Conservation (phyloP, 345 rosid genomes). For the Lepidium africanum region DNA sequence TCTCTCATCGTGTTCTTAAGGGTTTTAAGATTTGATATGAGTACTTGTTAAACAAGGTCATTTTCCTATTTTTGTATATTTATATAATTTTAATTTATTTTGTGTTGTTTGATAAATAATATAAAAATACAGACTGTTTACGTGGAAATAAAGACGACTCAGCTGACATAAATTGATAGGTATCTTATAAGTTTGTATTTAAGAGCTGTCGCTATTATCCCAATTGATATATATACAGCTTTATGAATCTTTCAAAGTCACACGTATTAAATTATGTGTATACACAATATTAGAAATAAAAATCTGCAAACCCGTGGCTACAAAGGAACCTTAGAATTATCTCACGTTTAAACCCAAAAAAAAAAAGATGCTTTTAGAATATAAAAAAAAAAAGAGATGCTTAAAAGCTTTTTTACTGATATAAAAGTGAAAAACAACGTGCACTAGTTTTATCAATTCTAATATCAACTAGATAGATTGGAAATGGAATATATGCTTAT, state of each 20-base stretch:
- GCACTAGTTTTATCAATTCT: neutral
- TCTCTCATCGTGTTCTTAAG: constrained; percentile 20
- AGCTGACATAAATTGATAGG: constrained; percentile 18
- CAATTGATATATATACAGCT: neutral
- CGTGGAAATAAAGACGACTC: constrained; percentile 18
- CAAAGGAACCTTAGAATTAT: neutral
- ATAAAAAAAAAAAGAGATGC: neutral
- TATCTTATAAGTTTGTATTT: neutral
- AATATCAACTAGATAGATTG: neutral
- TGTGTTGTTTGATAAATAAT: constrained; percentile 13
- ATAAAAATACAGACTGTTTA: constrained; percentile 12
- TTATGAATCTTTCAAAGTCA: constrained; percentile 20
- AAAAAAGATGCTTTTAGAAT: neutral
- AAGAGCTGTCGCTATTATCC: constrained; percentile 21
- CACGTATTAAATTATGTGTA: neutral
- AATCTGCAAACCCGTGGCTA: constrained; percentile 10
- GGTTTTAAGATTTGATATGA: neutral
- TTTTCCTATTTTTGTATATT: neutral
- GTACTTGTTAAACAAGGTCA: neutral
- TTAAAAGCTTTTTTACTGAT: neutral
- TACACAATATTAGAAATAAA: neutral
- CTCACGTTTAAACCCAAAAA: neutral
- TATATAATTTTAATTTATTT: neutral
- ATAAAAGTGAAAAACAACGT: neutral
- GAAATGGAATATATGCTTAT: neutral